phyloP scores from a whole-genome alignment of 345 rosid species.

The Populus pruinosa region DNA sequence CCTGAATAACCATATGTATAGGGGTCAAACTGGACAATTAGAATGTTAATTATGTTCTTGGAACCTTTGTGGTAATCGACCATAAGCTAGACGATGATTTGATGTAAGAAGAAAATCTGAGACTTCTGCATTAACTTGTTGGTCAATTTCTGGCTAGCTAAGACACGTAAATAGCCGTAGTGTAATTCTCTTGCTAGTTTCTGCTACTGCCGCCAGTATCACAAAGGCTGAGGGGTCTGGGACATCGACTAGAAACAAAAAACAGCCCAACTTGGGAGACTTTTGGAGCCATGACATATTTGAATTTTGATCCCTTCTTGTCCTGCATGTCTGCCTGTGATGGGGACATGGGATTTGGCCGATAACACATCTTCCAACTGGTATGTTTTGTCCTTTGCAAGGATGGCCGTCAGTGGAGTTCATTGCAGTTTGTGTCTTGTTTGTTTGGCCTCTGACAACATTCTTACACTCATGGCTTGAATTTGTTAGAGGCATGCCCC shows the following conservation, averaged over 20 bases:
- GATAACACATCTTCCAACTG: not conserved
- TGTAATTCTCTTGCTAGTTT: no score
- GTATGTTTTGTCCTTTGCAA: not conserved
- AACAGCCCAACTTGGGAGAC: not conserved
- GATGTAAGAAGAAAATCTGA: not conserved
- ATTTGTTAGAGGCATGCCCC: not conserved
- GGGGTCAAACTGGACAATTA: not conserved
- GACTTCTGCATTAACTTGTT: not conserved
- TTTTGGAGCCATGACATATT: not conserved
- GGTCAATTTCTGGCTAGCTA: not conserved
- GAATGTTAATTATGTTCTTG: not conserved
- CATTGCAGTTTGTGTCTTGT: not conserved
- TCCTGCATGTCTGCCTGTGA: not conserved
- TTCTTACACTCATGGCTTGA: not conserved
- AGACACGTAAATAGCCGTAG: no score
- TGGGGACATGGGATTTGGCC: not conserved
- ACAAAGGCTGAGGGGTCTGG: not conserved
- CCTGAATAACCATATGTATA: not conserved
- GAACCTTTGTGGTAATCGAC: not conserved
- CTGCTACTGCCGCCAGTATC: not conserved
- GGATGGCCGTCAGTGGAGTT: not conserved
- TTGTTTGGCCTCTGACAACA: not conserved
- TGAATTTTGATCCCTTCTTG: not conserved
- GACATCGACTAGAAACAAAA: not conserved
- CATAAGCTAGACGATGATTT: not conserved